Base-by-base conservation (phyloP, 768 basidiomycete genomes). In the Pisolithus orientalis region DNA sequence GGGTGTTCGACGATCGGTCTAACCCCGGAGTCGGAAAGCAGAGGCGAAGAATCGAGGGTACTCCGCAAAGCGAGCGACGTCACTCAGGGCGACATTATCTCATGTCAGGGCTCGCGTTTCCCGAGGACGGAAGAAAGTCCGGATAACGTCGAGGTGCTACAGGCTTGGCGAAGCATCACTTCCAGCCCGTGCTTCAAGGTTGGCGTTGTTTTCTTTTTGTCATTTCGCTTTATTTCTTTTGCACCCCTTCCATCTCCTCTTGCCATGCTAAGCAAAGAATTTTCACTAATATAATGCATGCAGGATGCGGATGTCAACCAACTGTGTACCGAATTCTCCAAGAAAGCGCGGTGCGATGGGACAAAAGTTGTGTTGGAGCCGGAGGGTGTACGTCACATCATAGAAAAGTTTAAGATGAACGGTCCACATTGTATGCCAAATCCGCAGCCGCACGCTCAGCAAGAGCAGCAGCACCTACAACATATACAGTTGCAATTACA, bases 311-410 rank as follows among this genome's bases (percentile, higher is more conserved):
- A 92, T 61, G 82, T 92, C 52, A 88, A 85, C 59, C 78, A 85
- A 45, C 72, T 93, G 24, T 93, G 90, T 63, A 60, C 80, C 6
- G 86, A 91, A 67, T 90, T 93, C 62, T 79, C 87, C 44, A 78
- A 68, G 62, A 92, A 93, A 71, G 90, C 90, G 44, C 77, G 81
- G 43, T 93, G 90, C 61, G 90, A 91, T 54, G 90, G 90, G 37
- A 82, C 82, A 27, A 89, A 87, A 70, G 85, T 90, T 38, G 90
- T 91, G 17, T 68, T 92, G 45, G 87, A 80, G 54, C 74, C 75
- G 6, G 66, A 72, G 53, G 68, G 73, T 37, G 71, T 78, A 53
- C 68, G 65, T 48, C 69, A 72, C 39, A 65, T 78, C 46, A 68
- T 79, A 54, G 73, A 77, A 57, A 68, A 60, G 45, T 69, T 78